phyloP scores from a whole-genome alignment of 2,329 filamentous ascomycete genomes.

The Thielaviopsis euricoi region DNA sequence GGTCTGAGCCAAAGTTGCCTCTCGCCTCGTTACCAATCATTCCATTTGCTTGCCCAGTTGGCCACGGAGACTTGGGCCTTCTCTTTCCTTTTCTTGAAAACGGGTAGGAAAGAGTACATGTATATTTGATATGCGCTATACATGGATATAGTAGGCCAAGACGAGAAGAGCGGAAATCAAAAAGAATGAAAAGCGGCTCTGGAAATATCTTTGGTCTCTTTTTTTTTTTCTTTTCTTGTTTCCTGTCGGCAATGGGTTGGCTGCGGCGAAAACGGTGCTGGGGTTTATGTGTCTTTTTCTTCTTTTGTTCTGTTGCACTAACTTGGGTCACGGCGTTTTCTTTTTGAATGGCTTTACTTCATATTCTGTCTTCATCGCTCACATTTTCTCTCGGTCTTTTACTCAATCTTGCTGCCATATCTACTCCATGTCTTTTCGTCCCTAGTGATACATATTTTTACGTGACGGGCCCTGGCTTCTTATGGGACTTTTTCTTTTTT shows the following conservation, averaged over 20 bases:
- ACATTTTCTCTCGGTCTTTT: constrained; percentile 3
- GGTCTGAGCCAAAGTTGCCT: not conserved
- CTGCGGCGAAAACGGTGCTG: not conserved
- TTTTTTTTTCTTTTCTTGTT: no score
- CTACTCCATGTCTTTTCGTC: not conserved
- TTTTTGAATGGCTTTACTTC: constrained; percentile 11
- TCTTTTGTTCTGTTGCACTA: constrained; percentile 11
- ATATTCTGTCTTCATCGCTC: constrained; percentile 10
- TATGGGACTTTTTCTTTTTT: no score
- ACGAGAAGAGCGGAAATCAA: not conserved
- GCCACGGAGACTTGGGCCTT: not conserved
- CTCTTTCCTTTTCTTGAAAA: not conserved
- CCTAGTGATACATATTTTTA: not conserved
- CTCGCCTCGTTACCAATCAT: not conserved
- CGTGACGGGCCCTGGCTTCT: not conserved
- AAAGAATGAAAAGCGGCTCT: not conserved
- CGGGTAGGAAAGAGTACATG: not conserved
- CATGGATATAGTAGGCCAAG: not conserved
- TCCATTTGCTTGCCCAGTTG: not conserved
- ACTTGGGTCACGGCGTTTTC: constrained; percentile 12
- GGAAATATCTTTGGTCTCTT: no score
- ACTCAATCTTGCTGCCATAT: not conserved
- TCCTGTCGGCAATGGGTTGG: not conserved
- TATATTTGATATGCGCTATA: not conserved
- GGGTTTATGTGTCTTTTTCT: constrained; percentile 9